Base-by-base conservation (phyloP, 805 yeast species). In the Peterozyma toletana region DNA sequence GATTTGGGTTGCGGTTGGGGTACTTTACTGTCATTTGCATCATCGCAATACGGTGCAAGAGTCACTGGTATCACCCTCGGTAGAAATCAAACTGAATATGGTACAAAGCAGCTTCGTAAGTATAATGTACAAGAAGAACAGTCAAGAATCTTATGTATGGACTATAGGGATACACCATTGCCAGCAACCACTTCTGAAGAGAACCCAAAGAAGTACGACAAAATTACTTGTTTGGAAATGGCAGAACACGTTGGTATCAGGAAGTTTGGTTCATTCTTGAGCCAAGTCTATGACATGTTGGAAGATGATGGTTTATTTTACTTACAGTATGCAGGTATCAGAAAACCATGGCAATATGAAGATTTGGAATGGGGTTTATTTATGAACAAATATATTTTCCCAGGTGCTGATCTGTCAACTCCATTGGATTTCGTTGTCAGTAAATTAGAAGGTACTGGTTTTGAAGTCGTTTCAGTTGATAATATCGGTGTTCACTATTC, bases 1-100 rank as follows among this genome's bases (percentile, higher is more conserved):
- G 96, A 88, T 59, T 68, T 88, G 47, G 96, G 96, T 50, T 88
- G 96, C 66, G 96, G 96, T 54, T 88, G 96, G 96, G 96, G 96
- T 60, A 85, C 96, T 41, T 73, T 90, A 59, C 88, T 95, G 39
- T 73, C 91, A 30, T 87, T 71, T 63, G 89, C 93, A 30, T 85
- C 95, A 2, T 75, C 80, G 49, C 80, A 83, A 59, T 82, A 83
- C 56, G 95, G 90, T 47, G 96, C 96, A 38, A 64, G 76, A 43
- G 95, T 85, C 47, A 88, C 96, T 44, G 96, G 96, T 68, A 70
- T 88, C 55, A 88, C 96, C 37, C 73, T 88, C 50, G 96, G 96
- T 60, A 81, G 74, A 60, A 88, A 88, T 70, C 96, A 88, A 70
- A 88, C 96, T 53, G 76, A 80, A 55, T 88, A 88, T 84, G 96